Evolutionary conservation across 1,139 yeast species (phyloP).

Genomic region (Petasospora fabianii): DNA sequence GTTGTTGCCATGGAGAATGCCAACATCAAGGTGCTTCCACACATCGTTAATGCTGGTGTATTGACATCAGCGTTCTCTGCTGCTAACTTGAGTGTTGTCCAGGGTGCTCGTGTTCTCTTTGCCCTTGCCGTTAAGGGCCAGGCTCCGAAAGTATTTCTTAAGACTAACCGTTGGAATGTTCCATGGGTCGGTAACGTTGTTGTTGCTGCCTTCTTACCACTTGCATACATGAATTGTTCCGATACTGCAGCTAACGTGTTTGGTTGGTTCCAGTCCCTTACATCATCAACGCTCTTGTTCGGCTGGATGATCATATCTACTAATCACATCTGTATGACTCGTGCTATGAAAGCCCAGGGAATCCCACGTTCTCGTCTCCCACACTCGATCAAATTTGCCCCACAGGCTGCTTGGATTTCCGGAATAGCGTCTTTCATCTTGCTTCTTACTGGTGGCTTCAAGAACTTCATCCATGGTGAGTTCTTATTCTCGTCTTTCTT

Average conservation of each 20-base stretch:
- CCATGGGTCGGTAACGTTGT: conserved; percentile 40
- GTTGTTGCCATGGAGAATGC: conserved; percentile 47
- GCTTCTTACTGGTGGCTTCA: conserved; percentile 41
- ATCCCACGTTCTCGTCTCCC: conserved; percentile 37
- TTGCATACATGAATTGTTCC: conserved; percentile 39
- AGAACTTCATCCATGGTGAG: conserved; percentile 37
- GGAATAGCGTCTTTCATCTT: conserved; percentile 34
- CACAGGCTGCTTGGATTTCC: conserved; percentile 37
- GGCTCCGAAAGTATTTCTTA: conserved; percentile 46
- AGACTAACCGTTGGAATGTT: conserved; percentile 40
- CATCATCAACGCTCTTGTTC: conserved; percentile 19
- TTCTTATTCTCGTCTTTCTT: conserved; percentile 36
- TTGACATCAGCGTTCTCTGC: conserved; percentile 52
- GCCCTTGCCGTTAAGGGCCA: conserved; percentile 46
- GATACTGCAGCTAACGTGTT: conserved; percentile 33
- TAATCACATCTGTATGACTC: conserved; percentile 34
- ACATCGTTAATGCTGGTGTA: conserved; percentile 47
- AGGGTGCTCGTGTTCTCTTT: conserved; percentile 41
- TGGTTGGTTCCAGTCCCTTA: conserved; percentile 25
- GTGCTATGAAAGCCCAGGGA: conserved; percentile 39
- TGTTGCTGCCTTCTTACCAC: conserved; percentile 31
- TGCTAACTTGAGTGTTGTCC: conserved; percentile 42
- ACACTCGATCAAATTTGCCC: conserved; percentile 24
- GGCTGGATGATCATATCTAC: conserved; percentile 30
- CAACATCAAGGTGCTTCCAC: conserved; percentile 46